phyloP scores from a whole-genome alignment of 1,139 yeast genomes.

The Geotrichum europaeum region DNA sequence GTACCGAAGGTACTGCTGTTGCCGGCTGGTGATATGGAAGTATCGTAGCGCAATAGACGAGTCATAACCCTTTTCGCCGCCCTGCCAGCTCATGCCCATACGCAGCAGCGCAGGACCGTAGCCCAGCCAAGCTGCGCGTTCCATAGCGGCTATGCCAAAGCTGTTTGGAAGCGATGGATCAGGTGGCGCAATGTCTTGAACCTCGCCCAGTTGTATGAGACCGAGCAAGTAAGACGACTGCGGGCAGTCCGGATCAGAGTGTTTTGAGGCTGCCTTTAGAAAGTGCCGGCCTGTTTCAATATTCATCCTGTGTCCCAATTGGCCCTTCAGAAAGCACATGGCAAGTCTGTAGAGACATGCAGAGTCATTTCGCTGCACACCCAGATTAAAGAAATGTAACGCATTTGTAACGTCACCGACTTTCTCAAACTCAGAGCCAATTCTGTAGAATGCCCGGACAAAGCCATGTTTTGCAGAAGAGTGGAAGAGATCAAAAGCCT shows the following conservation, averaged over 20 bases:
- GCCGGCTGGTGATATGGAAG: conserved; percentile 36
- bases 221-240: conserved; percentile 37
- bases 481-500: conserved; percentile 29
- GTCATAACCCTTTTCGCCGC: conserved; percentile 34
- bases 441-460: conserved; percentile 34
- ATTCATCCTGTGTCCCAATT: conserved; percentile 28
- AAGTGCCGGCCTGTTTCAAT: conserved; percentile 26
- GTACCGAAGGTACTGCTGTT: conserved; percentile 28
- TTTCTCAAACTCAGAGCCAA: conserved; percentile 28
- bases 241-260: conserved; percentile 36
- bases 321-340: conserved; percentile 35
- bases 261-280: conserved; percentile 29
- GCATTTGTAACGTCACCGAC: conserved; percentile 16
- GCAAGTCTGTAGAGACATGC: conserved; percentile 27
- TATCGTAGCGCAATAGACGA: conserved; percentile 36
- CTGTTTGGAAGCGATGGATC: conserved; percentile 15
- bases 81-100: conserved; percentile 39
- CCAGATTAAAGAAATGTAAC: conserved; percentile 15
- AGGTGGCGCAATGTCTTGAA: conserved; percentile 22
- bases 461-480: conserved; percentile 31
- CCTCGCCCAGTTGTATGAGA: conserved; percentile 34
- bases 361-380: conserved; percentile 15
- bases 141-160: conserved; percentile 32
- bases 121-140: conserved; percentile 35
- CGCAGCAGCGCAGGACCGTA: conserved; percentile 38